A percentile compares a stretch with the other conserved stretches of the same genome.
Conservation (phyloP, 2,329 filamentous ascomycete species). For the Fusarium tjaetaba region DNA sequence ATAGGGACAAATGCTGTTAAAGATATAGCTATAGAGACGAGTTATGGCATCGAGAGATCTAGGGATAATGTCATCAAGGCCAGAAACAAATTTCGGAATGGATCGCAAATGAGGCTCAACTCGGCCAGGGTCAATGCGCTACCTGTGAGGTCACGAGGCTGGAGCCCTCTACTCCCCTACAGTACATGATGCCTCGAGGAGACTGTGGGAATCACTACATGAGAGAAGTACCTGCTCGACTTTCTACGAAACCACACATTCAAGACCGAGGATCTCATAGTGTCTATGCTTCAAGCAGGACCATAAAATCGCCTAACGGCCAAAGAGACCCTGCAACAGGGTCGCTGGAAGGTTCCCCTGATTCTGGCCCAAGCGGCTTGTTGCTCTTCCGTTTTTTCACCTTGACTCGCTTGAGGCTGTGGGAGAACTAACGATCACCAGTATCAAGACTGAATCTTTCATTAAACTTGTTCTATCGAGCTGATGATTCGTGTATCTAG, state of each 20-base stretch:
- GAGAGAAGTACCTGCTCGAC: background rate
- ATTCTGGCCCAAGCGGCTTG: background rate
- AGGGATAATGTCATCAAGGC: no score
- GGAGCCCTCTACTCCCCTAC: background rate
- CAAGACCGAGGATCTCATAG: background rate
- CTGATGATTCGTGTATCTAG: background rate
- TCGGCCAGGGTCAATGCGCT: no score
- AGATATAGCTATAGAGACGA: no score
- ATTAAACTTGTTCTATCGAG: background rate
- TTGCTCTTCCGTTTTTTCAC: rapidly evolving
- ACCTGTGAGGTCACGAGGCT: background rate
- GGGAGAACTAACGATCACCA: background rate
- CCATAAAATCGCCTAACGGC: background rate
- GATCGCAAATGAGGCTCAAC: no score
- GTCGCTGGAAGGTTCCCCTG: background rate
- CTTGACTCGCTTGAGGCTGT: background rate
- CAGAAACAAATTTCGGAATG: no score
- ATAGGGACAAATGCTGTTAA: no score
- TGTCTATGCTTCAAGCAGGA: background rate
- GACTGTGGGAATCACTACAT: background rate
- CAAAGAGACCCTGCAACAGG: background rate
- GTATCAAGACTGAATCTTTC: background rate
- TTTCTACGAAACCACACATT: background rate
- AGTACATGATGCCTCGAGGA: no score
- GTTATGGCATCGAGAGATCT: no score